Evolutionary conservation across 2,329 filamentous ascomycete species (phyloP).

Genomic region (Tolypocladium ophioglossoides): DNA sequence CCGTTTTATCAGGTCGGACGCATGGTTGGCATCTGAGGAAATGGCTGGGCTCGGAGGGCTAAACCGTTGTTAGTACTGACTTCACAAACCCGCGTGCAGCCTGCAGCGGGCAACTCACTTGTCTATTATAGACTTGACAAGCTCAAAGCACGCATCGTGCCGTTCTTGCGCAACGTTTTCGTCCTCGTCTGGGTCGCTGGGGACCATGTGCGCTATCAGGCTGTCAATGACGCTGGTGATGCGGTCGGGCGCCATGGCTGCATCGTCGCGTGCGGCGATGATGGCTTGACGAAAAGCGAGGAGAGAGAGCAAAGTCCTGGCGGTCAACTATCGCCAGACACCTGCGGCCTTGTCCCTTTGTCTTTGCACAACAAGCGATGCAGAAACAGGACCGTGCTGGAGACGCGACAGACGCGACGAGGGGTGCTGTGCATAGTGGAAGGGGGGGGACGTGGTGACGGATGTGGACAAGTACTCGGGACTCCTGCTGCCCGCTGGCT

Average conservation of each 20-base stretch:
- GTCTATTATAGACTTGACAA: slow-evolving; percentile 40
- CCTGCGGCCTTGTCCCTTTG: neutral
- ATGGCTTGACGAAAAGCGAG: neutral
- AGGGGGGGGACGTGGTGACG: slow-evolving; percentile 4
- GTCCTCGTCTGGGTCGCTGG: slow-evolving; percentile 52
- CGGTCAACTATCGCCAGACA: neutral
- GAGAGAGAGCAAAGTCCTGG: neutral
- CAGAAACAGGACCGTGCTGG: slow-evolving; percentile 7
- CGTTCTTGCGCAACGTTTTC: slow-evolving; percentile 58
- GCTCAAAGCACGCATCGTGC: slow-evolving; percentile 49
- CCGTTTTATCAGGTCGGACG: slow-evolving; percentile 83
- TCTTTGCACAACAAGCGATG: neutral
- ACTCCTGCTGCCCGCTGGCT: slow-evolving; percentile 1
- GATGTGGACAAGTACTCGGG: slow-evolving; percentile 8
- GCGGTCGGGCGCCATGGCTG: slow-evolving; percentile 51
- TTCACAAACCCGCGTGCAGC: neutral
- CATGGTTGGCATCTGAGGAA: slow-evolving; percentile 74
- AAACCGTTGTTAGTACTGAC: slow-evolving; percentile 2
- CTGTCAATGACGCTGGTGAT: slow-evolving; percentile 71
- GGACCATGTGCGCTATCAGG: slow-evolving; percentile 65
- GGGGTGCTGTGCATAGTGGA: slow-evolving; percentile 1
- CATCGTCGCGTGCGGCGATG: slow-evolving; percentile 27
- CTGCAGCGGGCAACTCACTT: slow-evolving; percentile 25
- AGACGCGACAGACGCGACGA: slow-evolving; percentile 17
- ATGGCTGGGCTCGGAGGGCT: slow-evolving; percentile 43